phyloP scores from a whole-genome alignment of 192 early-diverging fungal species.

The Backusella australiensis region DNA sequence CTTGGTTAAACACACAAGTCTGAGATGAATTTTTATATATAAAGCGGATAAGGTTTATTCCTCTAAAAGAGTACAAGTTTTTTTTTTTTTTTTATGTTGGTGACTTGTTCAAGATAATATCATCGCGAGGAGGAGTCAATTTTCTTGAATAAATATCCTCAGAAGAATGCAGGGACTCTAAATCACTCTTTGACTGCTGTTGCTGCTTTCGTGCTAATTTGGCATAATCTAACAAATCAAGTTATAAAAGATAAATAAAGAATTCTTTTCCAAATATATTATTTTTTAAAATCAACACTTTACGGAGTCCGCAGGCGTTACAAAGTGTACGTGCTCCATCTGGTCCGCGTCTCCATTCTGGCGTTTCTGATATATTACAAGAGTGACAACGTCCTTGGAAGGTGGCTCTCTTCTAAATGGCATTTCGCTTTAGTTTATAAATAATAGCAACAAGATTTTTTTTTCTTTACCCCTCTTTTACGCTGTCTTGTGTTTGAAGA shows the following conservation, averaged over 20 bases:
- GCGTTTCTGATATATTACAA: constrained; percentile 87
- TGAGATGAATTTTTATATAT: background rate
- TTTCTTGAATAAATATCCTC: background rate
- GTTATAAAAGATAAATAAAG: background rate
- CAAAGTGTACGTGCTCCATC: constrained; percentile 90
- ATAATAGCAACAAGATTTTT: background rate
- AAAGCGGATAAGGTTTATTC: no score
- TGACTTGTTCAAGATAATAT: background rate
- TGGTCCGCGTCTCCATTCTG: constrained; percentile 94
- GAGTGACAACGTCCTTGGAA: constrained; percentile 70
- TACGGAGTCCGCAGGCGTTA: constrained; percentile 93
- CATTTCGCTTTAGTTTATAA: background rate
- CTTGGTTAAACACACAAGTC: background rate
- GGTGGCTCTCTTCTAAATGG: constrained; percentile 49
- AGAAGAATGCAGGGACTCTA: background rate
- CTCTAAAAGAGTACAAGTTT: no score
- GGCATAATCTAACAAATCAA: constrained; percentile 15
- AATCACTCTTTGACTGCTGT: background rate
- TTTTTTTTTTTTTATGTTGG: background rate
- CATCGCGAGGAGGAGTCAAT: background rate
- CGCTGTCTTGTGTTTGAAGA: constrained; percentile 5
- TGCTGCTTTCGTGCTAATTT: constrained; percentile 15
- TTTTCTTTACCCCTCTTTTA: constrained; percentile 29
- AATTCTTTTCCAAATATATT: background rate
- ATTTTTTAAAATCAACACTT: constrained; percentile 26